These are phyloP conservation scores for Xylaria castorea DNA, from an alignment of 495 filamentous ascomycete genomes.

Conservation along the genomic window DNA sequence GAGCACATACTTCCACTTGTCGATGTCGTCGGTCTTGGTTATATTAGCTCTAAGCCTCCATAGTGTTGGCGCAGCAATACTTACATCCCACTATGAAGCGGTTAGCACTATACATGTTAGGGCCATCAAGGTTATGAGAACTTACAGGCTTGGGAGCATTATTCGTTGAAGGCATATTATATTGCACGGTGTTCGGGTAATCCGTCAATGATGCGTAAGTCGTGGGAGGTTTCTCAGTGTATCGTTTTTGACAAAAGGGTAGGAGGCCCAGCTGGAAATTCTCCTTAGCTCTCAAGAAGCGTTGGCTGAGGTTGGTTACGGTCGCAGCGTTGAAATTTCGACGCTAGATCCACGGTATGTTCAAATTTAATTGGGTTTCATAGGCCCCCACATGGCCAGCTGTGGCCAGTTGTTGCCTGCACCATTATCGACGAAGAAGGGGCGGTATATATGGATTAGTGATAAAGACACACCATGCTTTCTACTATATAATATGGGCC, in stretches of 20 bases:
- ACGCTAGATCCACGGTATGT: slow-evolving; percentile 15
- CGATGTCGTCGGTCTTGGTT: slow-evolving; percentile 30
- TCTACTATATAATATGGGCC: no score
- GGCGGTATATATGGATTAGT: no score
- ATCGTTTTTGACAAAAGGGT: not conserved
- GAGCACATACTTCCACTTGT: slow-evolving; percentile 30
- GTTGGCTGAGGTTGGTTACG: slow-evolving; percentile 3
- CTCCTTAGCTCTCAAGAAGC: not conserved
- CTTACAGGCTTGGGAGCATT: slow-evolving; percentile 28
- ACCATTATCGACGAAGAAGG: no score
- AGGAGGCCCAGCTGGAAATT: not conserved
- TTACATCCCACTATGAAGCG: slow-evolving; percentile 29
- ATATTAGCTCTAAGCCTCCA: slow-evolving; percentile 11
- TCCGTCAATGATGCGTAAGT: not conserved
- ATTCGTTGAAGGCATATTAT: slow-evolving; percentile 29
- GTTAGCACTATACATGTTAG: slow-evolving; percentile 17
- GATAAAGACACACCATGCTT: no score
- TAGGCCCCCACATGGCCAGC: not conserved
- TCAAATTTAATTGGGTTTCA: not conserved
- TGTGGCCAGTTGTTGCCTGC: not conserved
- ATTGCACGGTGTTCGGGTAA: not conserved
- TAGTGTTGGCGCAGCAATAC: not conserved
- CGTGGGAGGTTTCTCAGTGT: not conserved
- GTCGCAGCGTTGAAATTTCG: slow-evolving; percentile 19
- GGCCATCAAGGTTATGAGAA: not conserved